Evolutionary conservation across 2,329 filamentous ascomycete species (phyloP).

Genomic region (Xylaria digitata): DNA sequence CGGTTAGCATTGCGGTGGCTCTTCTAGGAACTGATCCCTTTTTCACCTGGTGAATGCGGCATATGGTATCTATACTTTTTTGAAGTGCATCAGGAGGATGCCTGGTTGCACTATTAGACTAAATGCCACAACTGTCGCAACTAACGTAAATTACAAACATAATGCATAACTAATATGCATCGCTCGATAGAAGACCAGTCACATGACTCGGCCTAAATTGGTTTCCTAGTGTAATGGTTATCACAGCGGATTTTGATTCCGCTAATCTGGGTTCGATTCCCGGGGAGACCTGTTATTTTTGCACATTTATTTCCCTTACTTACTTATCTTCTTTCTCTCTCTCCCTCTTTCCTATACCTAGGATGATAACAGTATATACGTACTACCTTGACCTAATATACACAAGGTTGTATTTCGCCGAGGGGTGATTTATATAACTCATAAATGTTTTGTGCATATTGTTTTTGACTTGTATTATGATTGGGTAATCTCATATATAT

Average conservation of each 20-base stretch:
- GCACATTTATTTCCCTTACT: neutral
- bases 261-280: constrained; percentile 42
- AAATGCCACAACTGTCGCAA: too few relatives aligned
- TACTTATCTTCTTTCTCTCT: neutral
- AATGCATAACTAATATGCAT: too few relatives aligned
- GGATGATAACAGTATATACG: too few relatives aligned
- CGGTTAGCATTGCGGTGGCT: neutral
- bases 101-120: too few relatives aligned
- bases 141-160: too few relatives aligned
- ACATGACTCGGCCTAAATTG: constrained; percentile 10
- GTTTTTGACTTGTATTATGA: neutral
- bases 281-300: constrained; percentile 33
- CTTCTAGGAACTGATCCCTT: neutral
- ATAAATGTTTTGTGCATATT: neutral
- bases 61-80: neutral
- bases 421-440: neutral
- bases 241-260: constrained; percentile 43
- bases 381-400: too few relatives aligned
- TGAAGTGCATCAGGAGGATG: too few relatives aligned
- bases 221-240: constrained; percentile 43
- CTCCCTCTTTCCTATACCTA: too few relatives aligned
- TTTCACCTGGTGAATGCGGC: neutral
- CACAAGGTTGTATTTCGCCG: too few relatives aligned
- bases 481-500: neutral
- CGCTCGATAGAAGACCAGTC: neutral